phyloP scores from a whole-genome alignment of 2,329 filamentous ascomycete genomes.

The Sporothrix variecibatus region DNA sequence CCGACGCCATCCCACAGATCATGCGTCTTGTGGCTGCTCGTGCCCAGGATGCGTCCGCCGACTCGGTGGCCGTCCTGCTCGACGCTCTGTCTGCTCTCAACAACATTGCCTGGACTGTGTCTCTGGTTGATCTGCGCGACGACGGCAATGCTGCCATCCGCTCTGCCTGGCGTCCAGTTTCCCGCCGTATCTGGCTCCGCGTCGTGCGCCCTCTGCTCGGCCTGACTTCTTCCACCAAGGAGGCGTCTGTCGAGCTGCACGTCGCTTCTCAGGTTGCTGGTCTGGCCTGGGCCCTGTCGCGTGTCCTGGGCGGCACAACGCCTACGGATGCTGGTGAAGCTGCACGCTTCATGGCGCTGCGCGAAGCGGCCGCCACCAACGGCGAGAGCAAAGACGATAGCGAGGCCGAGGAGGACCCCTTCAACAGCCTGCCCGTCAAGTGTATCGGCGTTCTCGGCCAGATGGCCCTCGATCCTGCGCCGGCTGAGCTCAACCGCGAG shows the following conservation, averaged over 20 bases:
- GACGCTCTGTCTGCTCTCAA: constrained; percentile 63
- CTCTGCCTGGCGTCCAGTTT: constrained; percentile 55
- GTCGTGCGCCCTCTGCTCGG: constrained; percentile 59
- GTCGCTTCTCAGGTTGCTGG: constrained; percentile 63
- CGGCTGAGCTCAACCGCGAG: constrained; percentile 58
- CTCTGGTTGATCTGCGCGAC: constrained; percentile 60
- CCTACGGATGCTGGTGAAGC: constrained; percentile 57
- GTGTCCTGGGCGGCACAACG: constrained; percentile 53
- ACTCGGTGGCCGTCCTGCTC: constrained; percentile 49
- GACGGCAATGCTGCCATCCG: constrained; percentile 55
- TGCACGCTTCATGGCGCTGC: constrained; percentile 65
- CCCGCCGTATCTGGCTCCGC: constrained; percentile 59
- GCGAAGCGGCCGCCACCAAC: constrained; percentile 40
- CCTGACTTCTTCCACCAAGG: constrained; percentile 30
- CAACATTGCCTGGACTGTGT: constrained; percentile 69
- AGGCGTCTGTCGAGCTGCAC: constrained; percentile 62
- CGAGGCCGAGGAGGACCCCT: constrained; percentile 47
- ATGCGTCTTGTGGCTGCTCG: constrained; percentile 49
- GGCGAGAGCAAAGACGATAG: constrained; percentile 39
- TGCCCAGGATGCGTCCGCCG: constrained; percentile 40
- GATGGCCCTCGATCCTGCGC: constrained; percentile 58
- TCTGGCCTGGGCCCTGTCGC: constrained; percentile 65
- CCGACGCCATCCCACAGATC: constrained; percentile 51
- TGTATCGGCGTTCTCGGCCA: constrained; percentile 67
- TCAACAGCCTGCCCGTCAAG: constrained; percentile 65